Conservation (phyloP, 2,329 filamentous ascomycete species). For the Fusarium brachygibbosum region DNA sequence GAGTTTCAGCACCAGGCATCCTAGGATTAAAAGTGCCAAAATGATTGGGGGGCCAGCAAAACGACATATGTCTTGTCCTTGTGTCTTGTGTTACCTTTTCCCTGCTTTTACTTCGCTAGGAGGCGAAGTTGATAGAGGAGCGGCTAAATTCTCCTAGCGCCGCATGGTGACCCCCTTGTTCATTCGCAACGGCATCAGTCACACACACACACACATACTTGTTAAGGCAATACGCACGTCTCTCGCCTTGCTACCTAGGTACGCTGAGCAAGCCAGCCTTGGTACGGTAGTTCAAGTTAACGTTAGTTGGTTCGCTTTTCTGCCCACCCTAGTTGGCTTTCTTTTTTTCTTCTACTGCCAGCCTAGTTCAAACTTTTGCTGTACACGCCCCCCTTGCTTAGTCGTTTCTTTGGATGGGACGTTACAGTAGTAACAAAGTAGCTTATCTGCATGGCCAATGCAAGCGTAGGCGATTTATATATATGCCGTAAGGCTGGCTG, state of each 20-base stretch:
- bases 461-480: constrained; percentile 1
- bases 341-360: constrained; percentile 3
- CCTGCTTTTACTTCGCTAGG: background rate
- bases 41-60: background rate
- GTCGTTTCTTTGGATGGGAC: constrained; percentile 15
- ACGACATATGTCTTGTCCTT: constrained; percentile 6
- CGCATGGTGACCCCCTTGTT: constrained; percentile 44
- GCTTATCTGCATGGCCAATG: constrained; percentile 25
- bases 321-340: constrained; percentile 23
- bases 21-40: background rate
- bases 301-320: constrained; percentile 32
- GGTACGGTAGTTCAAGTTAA: constrained; percentile 22
- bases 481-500: constrained; percentile 11
- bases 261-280: constrained; percentile 26
- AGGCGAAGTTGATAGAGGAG: constrained; percentile 14
- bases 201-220: constrained; percentile 46
- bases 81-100: constrained; percentile 16
- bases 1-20: background rate
- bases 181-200: constrained; percentile 46
- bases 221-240: background rate
- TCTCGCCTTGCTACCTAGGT: constrained; percentile 1
- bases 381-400: constrained; percentile 42
- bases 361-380: constrained; percentile 7
- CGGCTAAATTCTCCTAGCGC: constrained; percentile 51
- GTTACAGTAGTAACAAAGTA: constrained; percentile 24